A percentile compares a stretch with the other conserved stretches of the same genome.
Evolutionary conservation across 257 asterid genomes (phyloP).

Genomic region (Penstemon davidsonii): DNA sequence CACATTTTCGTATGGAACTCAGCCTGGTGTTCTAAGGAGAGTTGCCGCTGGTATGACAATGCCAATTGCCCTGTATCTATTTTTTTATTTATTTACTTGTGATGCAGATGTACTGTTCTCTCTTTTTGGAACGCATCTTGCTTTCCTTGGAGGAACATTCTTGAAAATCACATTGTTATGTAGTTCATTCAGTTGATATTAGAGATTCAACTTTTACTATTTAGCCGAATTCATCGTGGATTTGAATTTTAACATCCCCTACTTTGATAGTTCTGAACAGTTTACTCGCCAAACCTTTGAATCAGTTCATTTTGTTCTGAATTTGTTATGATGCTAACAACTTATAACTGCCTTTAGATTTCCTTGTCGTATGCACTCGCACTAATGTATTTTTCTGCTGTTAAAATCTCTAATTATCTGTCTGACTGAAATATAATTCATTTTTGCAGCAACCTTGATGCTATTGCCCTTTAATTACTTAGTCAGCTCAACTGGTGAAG

Average conservation of each 20-base stretch:
- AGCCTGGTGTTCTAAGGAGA: conserved; percentile 76
- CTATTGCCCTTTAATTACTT: conserved; percentile 73
- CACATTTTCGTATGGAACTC: conserved; percentile 66
- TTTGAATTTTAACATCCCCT: background rate
- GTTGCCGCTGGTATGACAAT: conserved; percentile 85
- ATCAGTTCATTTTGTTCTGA: conserved; percentile 16
- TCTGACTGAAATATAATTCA: conserved; percentile 31
- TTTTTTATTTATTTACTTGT: conserved; percentile 5
- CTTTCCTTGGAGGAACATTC: conserved; percentile 10
- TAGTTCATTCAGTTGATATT: conserved; percentile 8
- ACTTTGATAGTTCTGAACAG: background rate
- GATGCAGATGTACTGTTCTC: conserved; percentile 17
- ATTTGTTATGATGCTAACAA: conserved; percentile 1
- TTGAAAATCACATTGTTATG: conserved; percentile 8
- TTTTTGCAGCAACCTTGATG: conserved; percentile 83
- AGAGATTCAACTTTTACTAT: conserved; percentile 19
- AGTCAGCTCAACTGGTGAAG: conserved; percentile 77
- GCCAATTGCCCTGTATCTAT: conserved; percentile 9
- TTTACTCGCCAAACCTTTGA: background rate
- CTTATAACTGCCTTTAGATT: conserved; percentile 8
- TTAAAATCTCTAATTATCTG: conserved; percentile 21
- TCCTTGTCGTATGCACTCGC: background rate
- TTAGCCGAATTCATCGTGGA: conserved; percentile 11
- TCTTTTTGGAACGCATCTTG: conserved; percentile 10
- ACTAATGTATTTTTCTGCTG: conserved; percentile 17